A percentile compares a stretch with the other conserved stretches of the same genome.
Conservation (phyloP, 352 stramenopile genomes). For the Pythium biforme region DNA sequence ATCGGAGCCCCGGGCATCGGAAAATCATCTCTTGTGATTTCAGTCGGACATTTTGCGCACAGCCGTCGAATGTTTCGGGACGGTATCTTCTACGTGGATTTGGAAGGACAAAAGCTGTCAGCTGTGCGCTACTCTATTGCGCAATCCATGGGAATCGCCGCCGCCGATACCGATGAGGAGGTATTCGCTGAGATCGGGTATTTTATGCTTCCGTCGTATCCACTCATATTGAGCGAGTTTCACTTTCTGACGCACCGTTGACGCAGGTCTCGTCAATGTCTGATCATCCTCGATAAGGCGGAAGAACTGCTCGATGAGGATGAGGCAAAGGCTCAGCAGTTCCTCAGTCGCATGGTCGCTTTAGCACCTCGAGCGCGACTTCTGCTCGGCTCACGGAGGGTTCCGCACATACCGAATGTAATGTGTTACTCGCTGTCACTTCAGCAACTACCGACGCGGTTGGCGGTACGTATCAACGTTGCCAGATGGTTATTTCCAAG, state of each 20-base stretch:
- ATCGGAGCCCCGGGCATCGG: conserved; percentile 74
- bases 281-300: conserved; percentile 78
- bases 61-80: conserved; percentile 73
- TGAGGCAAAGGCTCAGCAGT: conserved; percentile 62
- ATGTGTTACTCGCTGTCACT: conserved; percentile 76
- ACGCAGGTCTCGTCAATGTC: conserved; percentile 54
- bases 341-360: conserved; percentile 62
- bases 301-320: conserved; percentile 79
- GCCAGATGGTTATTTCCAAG: not conserved
- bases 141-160: conserved; percentile 71
- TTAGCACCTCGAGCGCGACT: conserved; percentile 65
- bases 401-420: conserved; percentile 70
- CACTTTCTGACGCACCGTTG: not conserved
- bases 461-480: conserved; percentile 41
- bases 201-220: not conserved
- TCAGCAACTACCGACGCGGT: conserved; percentile 56
- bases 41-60: conserved; percentile 74
- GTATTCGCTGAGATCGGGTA: conserved; percentile 71
- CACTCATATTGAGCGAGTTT: no score
- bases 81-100: conserved; percentile 78
- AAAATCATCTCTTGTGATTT: conserved; percentile 82
- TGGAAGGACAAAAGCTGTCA: conserved; percentile 78
- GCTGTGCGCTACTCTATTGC: conserved; percentile 79
- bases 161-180: conserved; percentile 71
- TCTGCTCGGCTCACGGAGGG: conserved; percentile 67